A percentile compares a stretch with the other conserved stretches of the same genome.
phyloP scores from a whole-genome alignment of 306 rosid species.

The Oxytropis ochrocephala region DNA sequence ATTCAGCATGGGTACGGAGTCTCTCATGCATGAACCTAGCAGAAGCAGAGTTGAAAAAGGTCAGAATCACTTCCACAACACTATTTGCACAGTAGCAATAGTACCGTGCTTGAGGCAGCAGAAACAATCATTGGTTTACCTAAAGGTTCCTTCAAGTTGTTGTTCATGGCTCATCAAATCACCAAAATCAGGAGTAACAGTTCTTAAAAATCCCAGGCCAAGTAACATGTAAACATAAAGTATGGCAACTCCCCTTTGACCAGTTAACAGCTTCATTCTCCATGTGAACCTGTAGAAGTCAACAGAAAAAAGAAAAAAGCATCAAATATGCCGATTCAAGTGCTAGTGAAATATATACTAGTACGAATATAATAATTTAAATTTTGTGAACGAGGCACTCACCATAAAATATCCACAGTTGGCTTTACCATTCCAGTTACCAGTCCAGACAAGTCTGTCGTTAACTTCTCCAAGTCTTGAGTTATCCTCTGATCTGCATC shows the following conservation, averaged over 20 bases:
- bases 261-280: slow-evolving; percentile 98
- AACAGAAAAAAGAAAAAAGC: neutral
- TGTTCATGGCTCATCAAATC: slow-evolving; percentile 88
- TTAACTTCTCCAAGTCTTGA: slow-evolving; percentile 87
- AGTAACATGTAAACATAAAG: slow-evolving; percentile 92
- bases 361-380: neutral
- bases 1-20: slow-evolving; percentile 93
- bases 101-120: slow-evolving; percentile 15
- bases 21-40: slow-evolving; percentile 99
- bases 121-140: slow-evolving; percentile 42
- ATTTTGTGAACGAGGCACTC: slow-evolving; percentile 27
- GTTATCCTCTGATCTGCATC: slow-evolving; percentile 99
- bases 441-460: slow-evolving; percentile 81
- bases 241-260: slow-evolving; percentile 89
- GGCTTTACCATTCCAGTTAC: slow-evolving; percentile 99
- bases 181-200: slow-evolving; percentile 92
- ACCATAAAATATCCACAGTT: slow-evolving; percentile 93
- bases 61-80: slow-evolving; percentile 19
- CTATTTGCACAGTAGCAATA: slow-evolving; percentile 5
- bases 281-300: slow-evolving; percentile 82
- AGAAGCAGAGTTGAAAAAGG: slow-evolving; percentile 18
- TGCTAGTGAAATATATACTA: neutral
- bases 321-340: slow-evolving; percentile 11
- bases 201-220: slow-evolving; percentile 87
- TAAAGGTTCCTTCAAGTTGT: slow-evolving; percentile 91